Base-by-base conservation (phyloP, 495 filamentous ascomycete species). In the Neurospora sp. region DNA sequence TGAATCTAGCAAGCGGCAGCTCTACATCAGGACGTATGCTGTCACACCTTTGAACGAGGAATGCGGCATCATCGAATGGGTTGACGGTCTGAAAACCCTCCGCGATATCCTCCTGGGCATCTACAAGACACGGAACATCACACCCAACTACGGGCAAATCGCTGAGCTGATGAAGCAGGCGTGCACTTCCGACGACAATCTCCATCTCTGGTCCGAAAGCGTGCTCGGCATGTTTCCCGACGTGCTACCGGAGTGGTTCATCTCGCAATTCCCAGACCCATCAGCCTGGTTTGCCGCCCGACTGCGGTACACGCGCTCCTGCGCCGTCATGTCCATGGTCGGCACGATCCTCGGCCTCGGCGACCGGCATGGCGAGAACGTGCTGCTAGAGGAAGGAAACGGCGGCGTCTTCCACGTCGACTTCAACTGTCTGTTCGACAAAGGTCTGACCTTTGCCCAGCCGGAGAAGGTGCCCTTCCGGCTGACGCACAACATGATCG, bases 351-450 rank as follows among this genome's bases (percentile, higher is more conserved):
- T 99, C 14, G 96, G 94, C 18, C 88, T 99, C 5, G 96, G 96
- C 44, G 96, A 99, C 79, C 93, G 96, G n/a, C 96, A 99, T 81
- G 94, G 94, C 72, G 96, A 98, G 82, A 99, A 99, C 81, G 93
- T 99, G 70, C 88, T 97, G 41, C 92, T 98, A 69, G 94, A 98
- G 81, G 93, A 97, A 86, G 90, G 91, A 42, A 96, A 94, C 74
- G 96, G 96, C 66, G 96, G 97, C 72, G 90, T 96, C 35, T 90
- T 98, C 78, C 96, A 99, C 82, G 96, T 99, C 70, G 96, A 99
- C 83, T 99, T 99, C 87, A 99, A 99, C 83, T 99, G 96, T 83
- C 91, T 99, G 27, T 99, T 99, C 81, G 96, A 99, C 85, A 99
- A 98, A 84, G 96, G 96, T 11, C 88, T 95, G 74, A 97, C 94